phyloP scores from a whole-genome alignment of 805 yeast genomes.

The Spathaspora passalidarum region DNA sequence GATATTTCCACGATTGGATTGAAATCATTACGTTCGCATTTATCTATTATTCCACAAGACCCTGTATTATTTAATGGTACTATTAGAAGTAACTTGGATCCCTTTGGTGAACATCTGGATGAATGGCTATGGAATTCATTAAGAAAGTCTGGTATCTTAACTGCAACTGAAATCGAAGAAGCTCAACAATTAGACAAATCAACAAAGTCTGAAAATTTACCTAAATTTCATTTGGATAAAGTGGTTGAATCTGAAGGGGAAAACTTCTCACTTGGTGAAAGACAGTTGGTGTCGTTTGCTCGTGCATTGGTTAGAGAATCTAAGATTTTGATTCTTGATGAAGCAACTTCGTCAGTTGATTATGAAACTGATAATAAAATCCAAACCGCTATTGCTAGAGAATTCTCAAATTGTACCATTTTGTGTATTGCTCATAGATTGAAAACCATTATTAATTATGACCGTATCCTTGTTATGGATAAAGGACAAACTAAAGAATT shows the following conservation, averaged over 20 bases:
- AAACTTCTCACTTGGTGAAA: slow-evolving; percentile 38
- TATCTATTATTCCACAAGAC: slow-evolving; percentile 66
- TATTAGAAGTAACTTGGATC: slow-evolving; percentile 56
- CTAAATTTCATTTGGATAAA: slow-evolving; percentile 37
- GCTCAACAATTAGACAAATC: slow-evolving; percentile 13
- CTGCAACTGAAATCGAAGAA: slow-evolving; percentile 18
- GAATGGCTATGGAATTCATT: slow-evolving; percentile 52
- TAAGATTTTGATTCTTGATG: slow-evolving; percentile 36
- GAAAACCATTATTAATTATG: slow-evolving; percentile 34
- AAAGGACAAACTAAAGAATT: slow-evolving; percentile 30
- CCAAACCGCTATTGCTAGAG: slow-evolving; percentile 29
- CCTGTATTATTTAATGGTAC: slow-evolving; percentile 60
- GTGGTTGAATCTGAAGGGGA: slow-evolving; percentile 33
- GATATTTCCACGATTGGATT: slow-evolving; percentile 50
- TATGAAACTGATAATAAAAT: slow-evolving; percentile 37
- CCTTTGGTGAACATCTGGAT: slow-evolving; percentile 49
- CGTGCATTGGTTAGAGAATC: slow-evolving; percentile 33
- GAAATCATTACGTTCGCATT: slow-evolving; percentile 45
- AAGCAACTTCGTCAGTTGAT: slow-evolving; percentile 40
- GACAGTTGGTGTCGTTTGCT: slow-evolving; percentile 37
- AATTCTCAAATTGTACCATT: slow-evolving; percentile 31
- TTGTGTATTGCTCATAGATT: slow-evolving; percentile 39
- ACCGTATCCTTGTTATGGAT: slow-evolving; percentile 34
- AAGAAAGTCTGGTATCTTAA: slow-evolving; percentile 50
- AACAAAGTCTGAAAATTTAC: slow-evolving; percentile 15